Evolutionary conservation across 345 rosid species (phyloP).

Genomic region (Dipteronia dyeriana): DNA sequence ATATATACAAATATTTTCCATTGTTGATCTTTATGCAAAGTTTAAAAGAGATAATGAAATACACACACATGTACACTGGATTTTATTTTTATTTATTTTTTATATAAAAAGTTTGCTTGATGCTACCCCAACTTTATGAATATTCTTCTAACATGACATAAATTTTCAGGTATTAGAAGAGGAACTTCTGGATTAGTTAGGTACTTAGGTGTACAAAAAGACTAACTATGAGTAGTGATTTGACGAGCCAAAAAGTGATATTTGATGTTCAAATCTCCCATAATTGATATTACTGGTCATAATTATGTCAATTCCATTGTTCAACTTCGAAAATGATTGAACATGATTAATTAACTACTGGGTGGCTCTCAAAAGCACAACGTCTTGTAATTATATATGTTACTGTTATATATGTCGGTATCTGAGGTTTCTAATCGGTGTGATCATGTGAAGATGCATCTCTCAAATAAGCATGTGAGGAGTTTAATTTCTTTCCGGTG

Average conservation of each 20-base stretch:
- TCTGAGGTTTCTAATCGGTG: too few species aligned
- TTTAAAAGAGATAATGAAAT: background rate
- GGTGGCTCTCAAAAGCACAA: too few species aligned
- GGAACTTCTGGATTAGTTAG: background rate
- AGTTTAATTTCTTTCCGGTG: too few species aligned
- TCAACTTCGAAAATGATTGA: constrained; percentile 11
- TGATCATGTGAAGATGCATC: too few species aligned
- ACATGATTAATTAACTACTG: background rate
- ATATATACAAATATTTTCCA: background rate
- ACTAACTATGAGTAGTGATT: background rate
- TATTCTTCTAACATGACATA: background rate
- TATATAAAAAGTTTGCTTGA: too few species aligned
- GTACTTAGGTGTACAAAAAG: background rate
- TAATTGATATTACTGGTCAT: constrained; percentile 6
- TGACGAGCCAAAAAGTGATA: constrained; percentile 16
- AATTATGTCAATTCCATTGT: background rate
- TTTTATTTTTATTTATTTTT: background rate
- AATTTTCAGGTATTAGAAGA: background rate
- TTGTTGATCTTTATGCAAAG: background rate
- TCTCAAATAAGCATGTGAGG: too few species aligned
- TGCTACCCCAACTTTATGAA: background rate
- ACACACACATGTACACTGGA: background rate
- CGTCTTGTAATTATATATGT: too few species aligned
- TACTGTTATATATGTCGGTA: too few species aligned
- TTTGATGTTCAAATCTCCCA: constrained; percentile 16